These are phyloP conservation scores for Cryptococcus floricola DNA, from an alignment of 1,284 basidiomycete genomes.

Conservation along the genomic window DNA sequence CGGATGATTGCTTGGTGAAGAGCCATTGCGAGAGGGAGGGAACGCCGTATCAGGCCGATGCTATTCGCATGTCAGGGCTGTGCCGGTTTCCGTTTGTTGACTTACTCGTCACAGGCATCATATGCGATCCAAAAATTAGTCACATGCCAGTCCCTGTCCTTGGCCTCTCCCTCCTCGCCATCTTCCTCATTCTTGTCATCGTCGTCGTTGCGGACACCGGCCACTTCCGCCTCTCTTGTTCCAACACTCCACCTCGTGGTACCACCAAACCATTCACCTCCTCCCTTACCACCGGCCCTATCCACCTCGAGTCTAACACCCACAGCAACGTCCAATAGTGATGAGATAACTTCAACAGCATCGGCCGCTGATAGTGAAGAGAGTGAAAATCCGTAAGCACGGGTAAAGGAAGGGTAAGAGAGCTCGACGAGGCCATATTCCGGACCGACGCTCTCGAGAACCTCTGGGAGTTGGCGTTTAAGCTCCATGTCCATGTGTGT, in stretches of 20 bases:
- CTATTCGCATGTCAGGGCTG: neutral
- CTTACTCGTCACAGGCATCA: slow-evolving; percentile 83
- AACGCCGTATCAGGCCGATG: slow-evolving; percentile 60
- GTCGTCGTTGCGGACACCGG: slow-evolving; percentile 28
- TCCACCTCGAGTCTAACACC: slow-evolving; percentile 87
- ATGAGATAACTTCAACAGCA: slow-evolving; percentile 82
- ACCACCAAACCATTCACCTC: slow-evolving; percentile 86
- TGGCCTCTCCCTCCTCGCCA: slow-evolving; percentile 42
- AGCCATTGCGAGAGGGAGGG: slow-evolving; percentile 81
- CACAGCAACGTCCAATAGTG: slow-evolving; percentile 84
- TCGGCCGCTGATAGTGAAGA: slow-evolving; percentile 87
- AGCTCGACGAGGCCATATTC: slow-evolving; percentile 97
- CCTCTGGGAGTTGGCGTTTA: slow-evolving; percentile 73
- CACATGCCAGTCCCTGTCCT: slow-evolving; percentile 70
- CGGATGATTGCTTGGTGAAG: slow-evolving; percentile 89
- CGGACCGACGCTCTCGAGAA: slow-evolving; percentile 85
- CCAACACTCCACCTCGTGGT: slow-evolving; percentile 64
- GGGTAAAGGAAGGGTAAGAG: slow-evolving; percentile 86
- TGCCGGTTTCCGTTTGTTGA: neutral
- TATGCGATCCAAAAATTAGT: slow-evolving; percentile 91
- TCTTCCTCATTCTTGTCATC: slow-evolving; percentile 46
- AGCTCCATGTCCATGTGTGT: slow-evolving; percentile 95
- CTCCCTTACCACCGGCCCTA: slow-evolving; percentile 72
- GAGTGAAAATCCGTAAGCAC: slow-evolving; percentile 82
- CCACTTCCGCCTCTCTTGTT: slow-evolving; percentile 26